phyloP scores from a whole-genome alignment of 73 alveolate genomes.

The Blepharisma stoltei region DNA sequence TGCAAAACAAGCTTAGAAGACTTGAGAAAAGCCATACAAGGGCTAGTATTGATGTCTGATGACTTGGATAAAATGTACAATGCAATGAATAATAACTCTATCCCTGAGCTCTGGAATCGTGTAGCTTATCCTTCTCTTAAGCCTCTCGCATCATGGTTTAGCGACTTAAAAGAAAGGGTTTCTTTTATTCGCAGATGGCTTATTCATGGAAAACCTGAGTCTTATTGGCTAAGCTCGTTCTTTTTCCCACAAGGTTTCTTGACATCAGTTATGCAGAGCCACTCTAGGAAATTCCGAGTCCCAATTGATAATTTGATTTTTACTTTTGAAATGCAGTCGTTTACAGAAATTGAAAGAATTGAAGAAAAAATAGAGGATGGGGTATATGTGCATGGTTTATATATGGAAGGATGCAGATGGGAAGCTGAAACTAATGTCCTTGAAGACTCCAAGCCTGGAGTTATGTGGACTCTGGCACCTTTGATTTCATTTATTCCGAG shows the following conservation, averaged over 20 bases:
- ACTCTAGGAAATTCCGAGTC: constrained; percentile 86
- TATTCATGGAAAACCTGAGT: constrained; percentile 89
- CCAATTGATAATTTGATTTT: constrained; percentile 96
- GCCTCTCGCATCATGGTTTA: constrained; percentile 97
- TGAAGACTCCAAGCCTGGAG: constrained; percentile 79
- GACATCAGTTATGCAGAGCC: constrained; percentile 94
- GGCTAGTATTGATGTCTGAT: constrained; percentile 94
- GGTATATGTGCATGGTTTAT: constrained; percentile 96
- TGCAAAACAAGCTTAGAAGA: constrained; percentile 74
- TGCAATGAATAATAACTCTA: constrained; percentile 86
- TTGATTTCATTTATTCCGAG: constrained; percentile 77
- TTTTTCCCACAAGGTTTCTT: constrained; percentile 99
- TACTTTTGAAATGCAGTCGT: constrained; percentile 74
- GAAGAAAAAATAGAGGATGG: constrained; percentile 94
- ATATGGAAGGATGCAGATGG: constrained; percentile 99
- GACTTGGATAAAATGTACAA: constrained; percentile 97
- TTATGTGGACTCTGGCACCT: constrained; percentile 72
- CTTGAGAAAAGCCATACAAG: constrained; percentile 86
- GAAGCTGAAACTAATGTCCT: constrained; percentile 73
- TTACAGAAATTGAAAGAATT: constrained; percentile 65
- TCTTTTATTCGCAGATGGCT: constrained; percentile 97
- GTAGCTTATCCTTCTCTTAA: constrained; percentile 95
- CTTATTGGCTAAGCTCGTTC: constrained; percentile 98
- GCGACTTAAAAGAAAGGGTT: constrained; percentile 91
- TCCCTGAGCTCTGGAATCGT: constrained; percentile 93